Base-by-base conservation (phyloP, 768 basidiomycete species). In the Strobilomyces dryophilus region DNA sequence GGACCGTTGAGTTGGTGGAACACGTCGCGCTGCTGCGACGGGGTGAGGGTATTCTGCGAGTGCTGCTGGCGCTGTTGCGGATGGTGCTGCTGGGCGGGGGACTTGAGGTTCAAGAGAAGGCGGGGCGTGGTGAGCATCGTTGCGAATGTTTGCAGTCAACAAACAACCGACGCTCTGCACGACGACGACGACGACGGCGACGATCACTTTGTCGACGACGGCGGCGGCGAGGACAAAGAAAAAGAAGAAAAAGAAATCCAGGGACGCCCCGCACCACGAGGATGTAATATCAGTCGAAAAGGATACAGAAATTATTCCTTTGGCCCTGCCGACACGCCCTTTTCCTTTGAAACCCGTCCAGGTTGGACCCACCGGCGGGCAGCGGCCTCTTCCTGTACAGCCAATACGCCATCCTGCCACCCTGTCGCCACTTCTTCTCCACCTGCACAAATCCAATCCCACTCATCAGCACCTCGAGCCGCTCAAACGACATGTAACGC, bases 401-500 rank as follows among this genome's bases (percentile, higher is more conserved):
- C 83, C 87, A 90, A 66, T 95, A 97, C 4, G 76, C 85, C 79
- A 95, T 93, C 70, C 91, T 95, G 5, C 92, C 87, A 14, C 81
- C 81, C 21, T 69, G 63, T 61, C 77, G 83, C 83, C 85, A 89
- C 56, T 78, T 76, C 42, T 75, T 76, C 51, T 79, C 76, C 20
- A 87, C 64, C 62, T 83, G 72, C 0, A 57, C 62, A 63, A 93
- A 94, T 0, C 90, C 90, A 7, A 92, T 64, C 7, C 70, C 61
- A 0, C 63, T 52, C 85, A 92, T 84, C 40, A 92, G 70, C 3
- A 65, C 65, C 21, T 68, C 69, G 8, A 94, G 75, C 42, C 78
- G 79, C 18, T 80, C 77, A 17, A 79, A 74, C 10, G 84, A 80
- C 57, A 91, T 70, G 66, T 94, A 95, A 14, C 94, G 82, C 5